Evolutionary conservation across 257 asterid genomes (phyloP), one percentile per base, ranked within the genome.

Genomic region (Petunia secreta): DNA sequence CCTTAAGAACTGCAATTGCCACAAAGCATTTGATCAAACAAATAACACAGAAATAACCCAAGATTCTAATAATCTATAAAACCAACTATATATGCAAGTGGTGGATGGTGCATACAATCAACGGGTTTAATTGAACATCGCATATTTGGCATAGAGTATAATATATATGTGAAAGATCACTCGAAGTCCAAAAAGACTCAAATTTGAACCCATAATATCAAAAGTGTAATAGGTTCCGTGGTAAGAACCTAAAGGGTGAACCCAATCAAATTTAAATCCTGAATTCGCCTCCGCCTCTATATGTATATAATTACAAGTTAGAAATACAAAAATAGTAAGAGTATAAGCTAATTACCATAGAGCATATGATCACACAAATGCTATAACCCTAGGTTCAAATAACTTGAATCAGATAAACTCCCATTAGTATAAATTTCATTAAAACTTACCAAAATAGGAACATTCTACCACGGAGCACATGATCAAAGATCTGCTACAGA

Each of bases 1-100:
- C 91, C 88, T 91, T 76, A 94, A 79, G 82, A 89, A 87, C 99
- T 96, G 94, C 89, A 86, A 79, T 85, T 77, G 63, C 71, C 79
- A 83, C 79, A 81, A 71, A 86, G 75, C 69, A 58, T 40, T 63
- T 73, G 36, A 73, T 50, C 78, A 73, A 36, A 34, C 46, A 73
- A 73, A 36, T 73, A 62, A 25, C 6, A 36, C 62, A 73, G 60
- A 71, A 48, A 71, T 71, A 71, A 71, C 44, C 77, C 25, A 34
- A 34, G 34, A 48, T 34, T 15, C 50, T 48, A 34, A 57, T 71
- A 36, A 71, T 14, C 48, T 44, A 73, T 73, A 73, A 38, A 73
- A 50, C 62, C 46, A 50, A 71, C 34, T 71, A 71, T 25, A 25
- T 25, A 25, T 25, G 25, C 25, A 25, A 25, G 25, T 25, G 25